Evolutionary conservation across 2,329 filamentous ascomycete genomes (phyloP), one percentile per base, ranked within the genome.

Genomic region (Verticillium klebahnii): DNA sequence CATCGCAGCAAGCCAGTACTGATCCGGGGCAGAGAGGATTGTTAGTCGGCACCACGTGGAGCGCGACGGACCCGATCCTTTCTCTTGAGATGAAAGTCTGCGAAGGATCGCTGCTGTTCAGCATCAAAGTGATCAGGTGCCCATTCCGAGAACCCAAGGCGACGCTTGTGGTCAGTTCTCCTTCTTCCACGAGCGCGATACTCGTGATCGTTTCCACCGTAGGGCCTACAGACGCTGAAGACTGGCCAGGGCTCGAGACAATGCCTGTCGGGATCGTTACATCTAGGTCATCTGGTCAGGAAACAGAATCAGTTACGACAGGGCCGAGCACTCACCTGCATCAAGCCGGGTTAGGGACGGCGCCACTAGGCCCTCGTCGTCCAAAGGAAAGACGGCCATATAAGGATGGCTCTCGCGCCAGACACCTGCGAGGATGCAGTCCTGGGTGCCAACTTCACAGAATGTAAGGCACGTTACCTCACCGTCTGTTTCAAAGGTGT

Each of bases 121-220:
- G 50, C 17, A 67, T 67, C 31, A 83, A 60, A 0, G 75, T 82
- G 32, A 83, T 69, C 2, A 86, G 69, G 39, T 83, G 77, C 1
- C 85, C 85, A 61, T 80, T 81, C 59, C 82, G 77, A 31, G 82
- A 85, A 9, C 84, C 84, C 9, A 77, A 68, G 5, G 80, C 68
- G 2, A 85, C 58, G 15, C 74, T 68, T 0, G 71, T 67, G 7
- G 67, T 69, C 14, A 69, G 63, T 3, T 64, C 65, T 59, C 75
- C 69, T 2, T 69, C 67, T 7, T 45, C 34, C 8, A 77, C 66
- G 50, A 69, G 63, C 34, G 74, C 73, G 39, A 85, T 74, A 60
- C 79, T 83, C 9, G 79, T 84, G 23, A 84, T 70, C 1, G 61
- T 58, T 45, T 66, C 65, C 8, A 66, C 32, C 8, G 55, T 29